These are phyloP conservation scores for Penicillium lagena DNA, from an alignment of 495 filamentous ascomycete species.

Conservation along the genomic window DNA sequence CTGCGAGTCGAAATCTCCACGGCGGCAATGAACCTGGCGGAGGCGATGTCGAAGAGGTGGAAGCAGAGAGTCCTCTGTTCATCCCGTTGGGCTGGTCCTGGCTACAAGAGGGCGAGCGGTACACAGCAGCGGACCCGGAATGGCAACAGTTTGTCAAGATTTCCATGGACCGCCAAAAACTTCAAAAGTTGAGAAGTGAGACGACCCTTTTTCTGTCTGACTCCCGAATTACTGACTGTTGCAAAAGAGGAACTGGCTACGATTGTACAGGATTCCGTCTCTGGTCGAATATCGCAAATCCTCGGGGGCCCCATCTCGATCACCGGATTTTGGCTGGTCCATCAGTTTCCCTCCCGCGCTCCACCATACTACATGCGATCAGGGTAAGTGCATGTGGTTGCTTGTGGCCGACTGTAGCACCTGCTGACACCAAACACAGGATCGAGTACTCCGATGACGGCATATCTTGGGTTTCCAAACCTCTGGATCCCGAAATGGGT, in stretches of 20 bases:
- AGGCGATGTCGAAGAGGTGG: slow-evolving; percentile 18
- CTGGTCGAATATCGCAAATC: slow-evolving; percentile 23
- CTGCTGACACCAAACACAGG: slow-evolving; percentile 21
- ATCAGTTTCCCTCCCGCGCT: slow-evolving; percentile 51
- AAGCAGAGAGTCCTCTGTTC: slow-evolving; percentile 43
- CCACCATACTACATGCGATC: slow-evolving; percentile 54
- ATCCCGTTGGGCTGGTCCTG: slow-evolving; percentile 56
- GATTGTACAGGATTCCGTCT: slow-evolving; percentile 31
- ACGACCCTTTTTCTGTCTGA: neutral
- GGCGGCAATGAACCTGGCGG: neutral
- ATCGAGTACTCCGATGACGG: slow-evolving; percentile 49
- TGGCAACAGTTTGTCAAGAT: slow-evolving; percentile 61
- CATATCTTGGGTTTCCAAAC: slow-evolving; percentile 44
- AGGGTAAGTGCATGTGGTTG: slow-evolving; percentile 38
- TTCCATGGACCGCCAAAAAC: slow-evolving; percentile 41
- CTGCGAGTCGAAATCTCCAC: neutral
- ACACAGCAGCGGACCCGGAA: slow-evolving; percentile 60
- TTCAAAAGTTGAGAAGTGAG: slow-evolving; percentile 46
- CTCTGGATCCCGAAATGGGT: slow-evolving; percentile 27
- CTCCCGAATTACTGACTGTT: too few species aligned
- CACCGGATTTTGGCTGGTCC: slow-evolving; percentile 51
- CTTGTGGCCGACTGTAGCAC: neutral
- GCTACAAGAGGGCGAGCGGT: slow-evolving; percentile 43
- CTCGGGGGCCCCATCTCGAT: slow-evolving; percentile 45
- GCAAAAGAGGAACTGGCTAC: slow-evolving; percentile 42